These are phyloP conservation scores for Hortiboletus flavorubellus DNA, from an alignment of 768 basidiomycete genomes.

Conservation along the genomic window DNA sequence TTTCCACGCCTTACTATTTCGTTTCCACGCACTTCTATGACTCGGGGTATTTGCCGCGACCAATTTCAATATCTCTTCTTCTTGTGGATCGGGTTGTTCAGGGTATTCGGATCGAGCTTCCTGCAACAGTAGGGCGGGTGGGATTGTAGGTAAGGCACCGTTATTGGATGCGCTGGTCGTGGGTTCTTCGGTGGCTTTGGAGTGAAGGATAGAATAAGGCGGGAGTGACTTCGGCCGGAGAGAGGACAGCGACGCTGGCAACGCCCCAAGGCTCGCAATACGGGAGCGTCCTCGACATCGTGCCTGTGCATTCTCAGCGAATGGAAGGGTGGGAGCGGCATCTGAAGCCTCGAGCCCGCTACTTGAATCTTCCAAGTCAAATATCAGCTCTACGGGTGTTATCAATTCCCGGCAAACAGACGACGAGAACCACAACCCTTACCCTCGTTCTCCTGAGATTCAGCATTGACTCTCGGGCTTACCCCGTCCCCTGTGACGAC, in stretches of 20 bases:
- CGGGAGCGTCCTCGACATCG: constrained; percentile 28
- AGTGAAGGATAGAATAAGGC: constrained; percentile 53
- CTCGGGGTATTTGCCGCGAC: constrained; percentile 70
- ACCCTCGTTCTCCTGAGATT: constrained; percentile 45
- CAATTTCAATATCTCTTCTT: constrained; percentile 54
- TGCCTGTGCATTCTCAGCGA: constrained; percentile 27
- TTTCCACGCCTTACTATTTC: constrained; percentile 62
- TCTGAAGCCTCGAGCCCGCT: constrained; percentile 31
- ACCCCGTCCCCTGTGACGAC: constrained; percentile 45
- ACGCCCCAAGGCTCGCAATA: constrained; percentile 33
- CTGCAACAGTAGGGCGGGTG: neutral
- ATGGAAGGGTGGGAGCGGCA: constrained; percentile 37
- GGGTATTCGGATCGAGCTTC: constrained; percentile 17
- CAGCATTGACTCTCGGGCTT: constrained; percentile 32
- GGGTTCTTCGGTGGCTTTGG: constrained; percentile 3
- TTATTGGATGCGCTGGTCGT: neutral
- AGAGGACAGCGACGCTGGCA: constrained; percentile 56
- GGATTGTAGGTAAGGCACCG: neutral
- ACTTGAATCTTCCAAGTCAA: constrained; percentile 60
- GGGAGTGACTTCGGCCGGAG: constrained; percentile 72
- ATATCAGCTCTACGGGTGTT: constrained; percentile 55
- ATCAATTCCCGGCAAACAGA: constrained; percentile 2
- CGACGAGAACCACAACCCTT: constrained; percentile 14
- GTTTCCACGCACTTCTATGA: constrained; percentile 68
- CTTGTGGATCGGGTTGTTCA: constrained; percentile 37